Base-by-base conservation (phyloP, 768 basidiomycete species). In the Mycena filopes region DNA sequence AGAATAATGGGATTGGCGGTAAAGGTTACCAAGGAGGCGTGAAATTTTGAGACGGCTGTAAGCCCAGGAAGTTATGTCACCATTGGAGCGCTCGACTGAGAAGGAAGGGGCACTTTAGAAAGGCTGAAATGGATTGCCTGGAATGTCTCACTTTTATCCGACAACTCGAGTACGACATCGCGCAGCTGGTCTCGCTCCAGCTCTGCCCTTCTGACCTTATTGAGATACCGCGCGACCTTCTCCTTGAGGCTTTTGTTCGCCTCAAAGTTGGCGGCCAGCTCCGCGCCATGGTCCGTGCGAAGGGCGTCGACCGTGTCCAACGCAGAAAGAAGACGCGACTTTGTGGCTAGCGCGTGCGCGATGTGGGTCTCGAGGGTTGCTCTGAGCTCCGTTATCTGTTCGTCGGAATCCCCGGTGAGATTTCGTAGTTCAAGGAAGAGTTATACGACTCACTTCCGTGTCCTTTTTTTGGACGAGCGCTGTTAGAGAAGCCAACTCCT, bases 61-160 rank as follows among this genome's bases (percentile, higher is more conserved):
- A 0, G 85, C 82, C 85, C 82, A 86, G 42, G 75, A 72, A 46
- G 72, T 82, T 68, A 79, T 81, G 59, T 84, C 81, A 42, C 82
- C 46, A 3, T 55, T 81, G 42, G 75, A 79, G 31, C 75, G 70
- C 70, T 86, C 82, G 33, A 87, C 86, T 85, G 16, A 18, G 62
- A 49, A 33, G 63, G 50, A 66, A 11, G 33, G 49, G n/a, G n/a
- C n/a, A n/a, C n/a, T n/a, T 61, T 38, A 46, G 55, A 51, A 42
- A 51, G 21, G 10, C 28, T 33, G 29, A 31, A 45, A 31, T 18
- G 13, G 8, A 20, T 5, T 29, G 25, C 12, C 13, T 6, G 21
- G 31, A 41, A 29, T 36, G 20, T 26, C 85, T 42, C 68, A 89
- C 89, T 85, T 86, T 86, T 88, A 73, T 87, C 80, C n/a, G 87